Conservation (phyloP, 192 early-diverging fungal genomes). For the Diversispora epigaea region DNA sequence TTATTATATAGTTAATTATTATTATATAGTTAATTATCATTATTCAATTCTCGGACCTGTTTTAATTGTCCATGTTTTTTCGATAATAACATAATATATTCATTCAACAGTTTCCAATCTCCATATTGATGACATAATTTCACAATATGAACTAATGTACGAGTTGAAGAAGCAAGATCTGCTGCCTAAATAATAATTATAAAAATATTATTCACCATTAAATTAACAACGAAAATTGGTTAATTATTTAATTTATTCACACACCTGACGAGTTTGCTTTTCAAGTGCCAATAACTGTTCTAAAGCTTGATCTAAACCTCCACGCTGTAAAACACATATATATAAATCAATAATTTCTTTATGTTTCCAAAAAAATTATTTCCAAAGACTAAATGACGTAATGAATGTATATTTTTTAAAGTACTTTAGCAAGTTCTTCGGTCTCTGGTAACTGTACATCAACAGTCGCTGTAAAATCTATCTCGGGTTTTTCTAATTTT, state of each 20-base stretch:
- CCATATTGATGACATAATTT: constrained; percentile 66
- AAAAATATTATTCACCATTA: not conserved
- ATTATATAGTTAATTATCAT: constrained; percentile 8
- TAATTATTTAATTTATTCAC: not conserved
- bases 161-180: constrained; percentile 85
- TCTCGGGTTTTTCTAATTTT: constrained; percentile 83
- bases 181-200: constrained; percentile 57
- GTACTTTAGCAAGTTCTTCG: constrained; percentile 65
- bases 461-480: constrained; percentile 81
- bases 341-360: not conserved
- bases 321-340: constrained; percentile 54
- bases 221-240: not conserved
- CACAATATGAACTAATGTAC: constrained; percentile 80
- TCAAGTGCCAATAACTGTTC: constrained; percentile 84
- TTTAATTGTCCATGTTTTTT: constrained; percentile 98
- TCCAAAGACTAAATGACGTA: not conserved
- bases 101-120: constrained; percentile 90
- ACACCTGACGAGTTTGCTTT: constrained; percentile 92
- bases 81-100: constrained; percentile 86
- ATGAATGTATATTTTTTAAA: not conserved
- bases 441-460: constrained; percentile 79
- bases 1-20: not conserved
- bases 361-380: not conserved
- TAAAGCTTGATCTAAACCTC: constrained; percentile 79
- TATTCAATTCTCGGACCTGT: constrained; percentile 48